phyloP scores from a whole-genome alignment of 441 rosid genomes.

The Omphalea diandra region DNA sequence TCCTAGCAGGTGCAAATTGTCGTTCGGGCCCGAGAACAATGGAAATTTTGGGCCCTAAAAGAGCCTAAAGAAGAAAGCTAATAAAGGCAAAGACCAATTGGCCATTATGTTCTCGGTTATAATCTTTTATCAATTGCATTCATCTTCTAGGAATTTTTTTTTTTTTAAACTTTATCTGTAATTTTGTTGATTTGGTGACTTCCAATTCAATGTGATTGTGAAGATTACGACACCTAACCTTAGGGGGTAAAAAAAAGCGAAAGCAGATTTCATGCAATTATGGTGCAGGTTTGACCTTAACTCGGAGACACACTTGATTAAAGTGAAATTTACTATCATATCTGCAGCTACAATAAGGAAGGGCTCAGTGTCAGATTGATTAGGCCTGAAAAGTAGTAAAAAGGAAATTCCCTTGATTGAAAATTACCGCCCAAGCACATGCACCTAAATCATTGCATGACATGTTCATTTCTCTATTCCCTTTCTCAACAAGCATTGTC shows the following conservation, averaged over 20 bases:
- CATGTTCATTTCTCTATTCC: neutral
- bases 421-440: conserved; percentile 21
- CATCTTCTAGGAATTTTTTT: too few relatives aligned
- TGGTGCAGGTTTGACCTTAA: conserved; percentile 26
- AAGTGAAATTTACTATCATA: conserved; percentile 10
- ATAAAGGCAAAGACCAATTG: too few relatives aligned
- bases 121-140: too few relatives aligned
- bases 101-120: too few relatives aligned
- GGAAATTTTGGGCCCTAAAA: too few relatives aligned
- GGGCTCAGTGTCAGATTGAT: conserved; percentile 3
- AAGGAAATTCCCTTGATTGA: conserved; percentile 3
- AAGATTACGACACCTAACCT: neutral
- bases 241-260: neutral
- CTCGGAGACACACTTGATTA: conserved; percentile 16
- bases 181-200: too few relatives aligned
- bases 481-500: conserved; percentile 3
- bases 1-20: too few relatives aligned
- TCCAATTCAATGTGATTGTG: neutral
- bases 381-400: neutral
- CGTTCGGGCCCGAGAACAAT: too few relatives aligned
- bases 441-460: conserved; percentile 22
- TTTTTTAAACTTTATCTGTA: too few relatives aligned
- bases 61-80: too few relatives aligned
- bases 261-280: conserved; percentile 15
- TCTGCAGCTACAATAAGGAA: neutral